These are phyloP conservation scores for Tolypocladium nubicola DNA, from an alignment of 2,329 filamentous ascomycete genomes.

Conservation along the genomic window DNA sequence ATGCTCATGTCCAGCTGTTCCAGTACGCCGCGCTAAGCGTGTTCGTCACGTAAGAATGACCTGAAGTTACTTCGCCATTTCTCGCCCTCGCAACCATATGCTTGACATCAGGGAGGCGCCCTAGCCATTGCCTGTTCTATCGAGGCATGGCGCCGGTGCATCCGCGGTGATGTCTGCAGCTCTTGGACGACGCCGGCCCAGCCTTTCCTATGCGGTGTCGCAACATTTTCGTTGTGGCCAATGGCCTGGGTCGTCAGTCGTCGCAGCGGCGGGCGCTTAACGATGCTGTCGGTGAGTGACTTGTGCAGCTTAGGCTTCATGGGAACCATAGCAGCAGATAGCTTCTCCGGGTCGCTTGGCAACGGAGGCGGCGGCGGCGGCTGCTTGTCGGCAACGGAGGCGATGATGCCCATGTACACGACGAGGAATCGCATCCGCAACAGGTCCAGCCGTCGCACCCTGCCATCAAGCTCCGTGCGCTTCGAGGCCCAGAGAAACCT, in stretches of 20 bases:
- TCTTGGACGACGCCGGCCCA: conserved; percentile 56
- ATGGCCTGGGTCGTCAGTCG: conserved; percentile 43
- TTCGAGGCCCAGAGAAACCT: conserved; percentile 49
- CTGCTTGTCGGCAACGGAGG: conserved; percentile 23
- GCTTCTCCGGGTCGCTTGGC: conserved; percentile 24
- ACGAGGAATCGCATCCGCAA: conserved; percentile 55
- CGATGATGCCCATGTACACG: conserved; percentile 51
- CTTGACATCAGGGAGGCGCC: conserved; percentile 8
- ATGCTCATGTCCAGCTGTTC: neutral
- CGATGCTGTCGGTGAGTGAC: conserved; percentile 31
- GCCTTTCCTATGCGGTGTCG: conserved; percentile 37
- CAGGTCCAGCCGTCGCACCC: conserved; percentile 47
- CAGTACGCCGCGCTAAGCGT: neutral
- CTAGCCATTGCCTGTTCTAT: conserved; percentile 46
- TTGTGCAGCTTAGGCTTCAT: conserved; percentile 25
- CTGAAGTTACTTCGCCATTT: no score
- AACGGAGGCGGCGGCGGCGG: conserved; percentile 18
- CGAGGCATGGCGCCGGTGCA: conserved; percentile 52
- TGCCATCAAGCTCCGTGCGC: conserved; percentile 43
- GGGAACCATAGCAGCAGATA: conserved; percentile 15
- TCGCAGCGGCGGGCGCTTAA: conserved; percentile 36
- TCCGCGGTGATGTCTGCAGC: conserved; percentile 47
- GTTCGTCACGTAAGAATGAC: neutral
- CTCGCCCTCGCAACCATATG: neutral
- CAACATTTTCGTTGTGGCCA: conserved; percentile 38